Evolutionary conservation across 176 grass and related monocot species (phyloP).

Genomic region (Hsuehochloa calcarea): DNA sequence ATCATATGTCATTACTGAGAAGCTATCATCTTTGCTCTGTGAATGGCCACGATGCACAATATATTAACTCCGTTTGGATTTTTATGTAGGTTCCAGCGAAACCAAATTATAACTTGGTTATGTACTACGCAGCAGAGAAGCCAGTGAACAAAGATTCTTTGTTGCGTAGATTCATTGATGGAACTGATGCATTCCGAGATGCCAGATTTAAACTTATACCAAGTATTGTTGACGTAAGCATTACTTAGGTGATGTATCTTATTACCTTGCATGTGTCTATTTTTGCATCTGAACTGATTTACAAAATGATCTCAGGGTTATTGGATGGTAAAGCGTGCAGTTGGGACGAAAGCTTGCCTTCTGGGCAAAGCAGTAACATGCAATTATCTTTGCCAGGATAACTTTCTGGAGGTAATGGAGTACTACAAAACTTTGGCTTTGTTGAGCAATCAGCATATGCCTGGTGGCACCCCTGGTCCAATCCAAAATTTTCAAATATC

Average conservation of each 20-base stretch:
- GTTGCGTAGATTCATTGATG: conserved; percentile 82
- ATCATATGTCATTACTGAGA: conserved; percentile 1
- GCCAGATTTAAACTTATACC: conserved; percentile 98
- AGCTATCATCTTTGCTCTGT: not conserved
- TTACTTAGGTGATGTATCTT: conserved; percentile 30
- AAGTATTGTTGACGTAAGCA: conserved; percentile 83
- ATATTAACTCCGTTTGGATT: conserved; percentile 27
- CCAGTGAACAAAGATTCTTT: conserved; percentile 83
- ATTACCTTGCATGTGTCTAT: conserved; percentile 17
- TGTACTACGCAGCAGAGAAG: conserved; percentile 81
- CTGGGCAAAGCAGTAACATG: conserved; percentile 95
- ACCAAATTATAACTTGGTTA: conserved; percentile 91
- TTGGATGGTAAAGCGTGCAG: conserved; percentile 98
- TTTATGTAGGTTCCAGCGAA: conserved; percentile 82
- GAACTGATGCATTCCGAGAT: conserved; percentile 80
- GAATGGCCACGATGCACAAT: not conserved
- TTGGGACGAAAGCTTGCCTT: conserved; percentile 96
- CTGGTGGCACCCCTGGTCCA: not conserved
- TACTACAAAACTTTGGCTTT: not conserved
- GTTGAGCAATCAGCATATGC: not conserved
- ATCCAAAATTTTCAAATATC: not conserved
- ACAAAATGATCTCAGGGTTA: conserved; percentile 57
- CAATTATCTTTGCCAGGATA: conserved; percentile 87
- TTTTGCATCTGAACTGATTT: conserved; percentile 29
- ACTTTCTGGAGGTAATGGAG: conserved; percentile 82